A percentile compares a stretch with the other conserved stretches of the same genome.
phyloP scores from a whole-genome alignment of 2,329 filamentous ascomycete species.

The Thielaviopsis ethacetica region DNA sequence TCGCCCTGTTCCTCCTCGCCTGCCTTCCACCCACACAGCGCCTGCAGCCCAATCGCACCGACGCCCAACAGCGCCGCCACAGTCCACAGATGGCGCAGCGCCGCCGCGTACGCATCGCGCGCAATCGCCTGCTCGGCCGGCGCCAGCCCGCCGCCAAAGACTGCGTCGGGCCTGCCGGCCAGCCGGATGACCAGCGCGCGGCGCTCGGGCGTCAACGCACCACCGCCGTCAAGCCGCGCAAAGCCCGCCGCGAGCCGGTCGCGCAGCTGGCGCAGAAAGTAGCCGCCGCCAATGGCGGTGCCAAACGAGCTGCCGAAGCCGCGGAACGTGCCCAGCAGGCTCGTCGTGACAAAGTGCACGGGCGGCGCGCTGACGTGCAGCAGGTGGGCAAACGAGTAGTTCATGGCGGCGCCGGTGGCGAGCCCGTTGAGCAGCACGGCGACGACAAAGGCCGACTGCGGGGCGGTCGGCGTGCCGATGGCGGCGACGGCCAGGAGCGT shows the following conservation, averaged over 20 bases:
- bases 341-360: constrained; percentile 60
- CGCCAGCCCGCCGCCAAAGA: constrained; percentile 27
- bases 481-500: constrained; percentile 40
- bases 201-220: constrained; percentile 19
- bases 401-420: constrained; percentile 54
- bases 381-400: constrained; percentile 68
- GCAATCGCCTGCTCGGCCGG: constrained; percentile 28
- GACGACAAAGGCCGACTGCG: constrained; percentile 36
- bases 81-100: constrained; percentile 29
- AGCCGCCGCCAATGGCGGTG: constrained; percentile 60
- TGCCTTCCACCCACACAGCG: constrained; percentile 33
- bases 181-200: constrained; percentile 28
- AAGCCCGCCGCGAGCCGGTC: constrained; percentile 41
- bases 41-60: constrained; percentile 30
- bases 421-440: constrained; percentile 56
- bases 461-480: constrained; percentile 34
- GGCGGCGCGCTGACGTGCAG: constrained; percentile 52
- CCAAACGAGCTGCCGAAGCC: constrained; percentile 72
- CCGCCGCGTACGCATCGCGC: constrained; percentile 29
- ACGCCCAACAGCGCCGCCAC: constrained; percentile 28
- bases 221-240: constrained; percentile 25
- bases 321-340: constrained; percentile 62
- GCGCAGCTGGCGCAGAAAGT: constrained; percentile 49
- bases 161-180: constrained; percentile 33
- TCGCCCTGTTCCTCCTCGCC: constrained; percentile 32